phyloP scores from a whole-genome alignment of 257 asterid species.

The Verbascum thapsus region DNA sequence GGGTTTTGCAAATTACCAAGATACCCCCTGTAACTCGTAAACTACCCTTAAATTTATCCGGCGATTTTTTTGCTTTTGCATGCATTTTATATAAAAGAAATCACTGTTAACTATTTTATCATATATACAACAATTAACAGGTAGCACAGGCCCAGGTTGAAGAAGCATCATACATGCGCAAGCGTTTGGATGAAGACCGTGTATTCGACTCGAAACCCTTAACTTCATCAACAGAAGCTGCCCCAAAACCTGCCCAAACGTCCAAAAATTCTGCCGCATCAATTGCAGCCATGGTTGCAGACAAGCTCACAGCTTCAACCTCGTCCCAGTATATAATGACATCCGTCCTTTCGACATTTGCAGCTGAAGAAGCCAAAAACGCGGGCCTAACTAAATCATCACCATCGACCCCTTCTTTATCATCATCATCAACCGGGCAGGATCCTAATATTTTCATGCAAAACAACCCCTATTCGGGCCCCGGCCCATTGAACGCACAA shows the following conservation, averaged over 20 bases:
- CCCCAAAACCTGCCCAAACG: conserved; percentile 40
- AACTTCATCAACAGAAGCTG: conserved; percentile 32
- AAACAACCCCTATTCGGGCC: conserved; percentile 50
- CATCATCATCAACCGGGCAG: conserved; percentile 37
- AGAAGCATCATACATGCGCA: conserved; percentile 62
- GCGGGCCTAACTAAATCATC: conserved; percentile 62
- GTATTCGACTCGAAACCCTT: conserved; percentile 47
- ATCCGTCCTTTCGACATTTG: conserved; percentile 85
- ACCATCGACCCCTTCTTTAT: conserved; percentile 43
- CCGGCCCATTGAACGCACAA: conserved; percentile 49
- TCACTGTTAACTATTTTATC: conserved; percentile 2
- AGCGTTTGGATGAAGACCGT: conserved; percentile 52
- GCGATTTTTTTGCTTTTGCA: background rate
- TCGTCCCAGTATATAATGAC: conserved; percentile 89
- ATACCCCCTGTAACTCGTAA: no score
- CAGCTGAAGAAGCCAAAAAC: conserved; percentile 85
- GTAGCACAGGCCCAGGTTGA: conserved; percentile 79
- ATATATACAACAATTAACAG: conserved; percentile 41
- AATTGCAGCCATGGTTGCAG: conserved; percentile 90
- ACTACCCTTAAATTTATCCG: no score
- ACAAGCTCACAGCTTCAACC: conserved; percentile 81
- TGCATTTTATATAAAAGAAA: conserved; percentile 3
- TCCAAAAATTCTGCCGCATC: conserved; percentile 73
- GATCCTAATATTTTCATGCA: conserved; percentile 48
- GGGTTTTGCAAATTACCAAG: no score